These are phyloP conservation scores for Aureobasidium uvarum DNA, from an alignment of 2,329 filamentous ascomycete species.

Conservation along the genomic window DNA sequence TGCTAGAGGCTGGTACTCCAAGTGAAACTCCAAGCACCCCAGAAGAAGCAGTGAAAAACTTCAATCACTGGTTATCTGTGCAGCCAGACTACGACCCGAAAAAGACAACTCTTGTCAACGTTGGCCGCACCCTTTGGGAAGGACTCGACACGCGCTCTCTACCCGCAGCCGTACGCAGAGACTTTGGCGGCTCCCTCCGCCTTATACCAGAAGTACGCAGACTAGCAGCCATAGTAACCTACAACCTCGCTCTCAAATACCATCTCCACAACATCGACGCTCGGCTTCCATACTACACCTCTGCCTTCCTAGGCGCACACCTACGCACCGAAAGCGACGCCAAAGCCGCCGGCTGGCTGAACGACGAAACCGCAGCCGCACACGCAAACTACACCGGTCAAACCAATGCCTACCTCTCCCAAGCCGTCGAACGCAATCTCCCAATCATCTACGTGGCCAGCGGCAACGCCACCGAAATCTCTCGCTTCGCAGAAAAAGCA, in stretches of 20 bases:
- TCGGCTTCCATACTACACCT: slow-evolving; percentile 32
- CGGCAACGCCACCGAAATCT: slow-evolving; percentile 43
- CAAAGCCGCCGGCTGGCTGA: slow-evolving; percentile 36
- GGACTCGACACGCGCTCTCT: slow-evolving; percentile 35
- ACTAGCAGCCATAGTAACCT: slow-evolving; percentile 40
- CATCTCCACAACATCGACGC: slow-evolving; percentile 34
- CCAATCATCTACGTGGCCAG: slow-evolving; percentile 47
- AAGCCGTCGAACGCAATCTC: slow-evolving; percentile 36
- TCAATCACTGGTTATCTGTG: slow-evolving; percentile 32
- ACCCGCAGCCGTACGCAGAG: slow-evolving; percentile 32
- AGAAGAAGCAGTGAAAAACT: slow-evolving; percentile 28
- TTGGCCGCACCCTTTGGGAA: slow-evolving; percentile 34
- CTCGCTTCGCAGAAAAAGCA: slow-evolving; percentile 42
- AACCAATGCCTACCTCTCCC: slow-evolving; percentile 41
- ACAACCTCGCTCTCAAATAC: slow-evolving; percentile 36
- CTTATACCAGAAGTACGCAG: slow-evolving; percentile 32
- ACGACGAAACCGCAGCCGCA: background rate
- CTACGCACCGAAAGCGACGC: slow-evolving; percentile 43
- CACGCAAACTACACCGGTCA: slow-evolving; percentile 41
- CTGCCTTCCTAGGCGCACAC: slow-evolving; percentile 43
- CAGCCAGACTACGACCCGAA: slow-evolving; percentile 25
- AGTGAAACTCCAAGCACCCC: slow-evolving; percentile 25
- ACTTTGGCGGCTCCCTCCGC: slow-evolving; percentile 36
- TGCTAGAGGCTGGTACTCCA: background rate
- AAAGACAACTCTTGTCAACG: slow-evolving; percentile 32